phyloP scores from a whole-genome alignment of 2,329 filamentous ascomycete genomes.

The Eutypa lata region DNA sequence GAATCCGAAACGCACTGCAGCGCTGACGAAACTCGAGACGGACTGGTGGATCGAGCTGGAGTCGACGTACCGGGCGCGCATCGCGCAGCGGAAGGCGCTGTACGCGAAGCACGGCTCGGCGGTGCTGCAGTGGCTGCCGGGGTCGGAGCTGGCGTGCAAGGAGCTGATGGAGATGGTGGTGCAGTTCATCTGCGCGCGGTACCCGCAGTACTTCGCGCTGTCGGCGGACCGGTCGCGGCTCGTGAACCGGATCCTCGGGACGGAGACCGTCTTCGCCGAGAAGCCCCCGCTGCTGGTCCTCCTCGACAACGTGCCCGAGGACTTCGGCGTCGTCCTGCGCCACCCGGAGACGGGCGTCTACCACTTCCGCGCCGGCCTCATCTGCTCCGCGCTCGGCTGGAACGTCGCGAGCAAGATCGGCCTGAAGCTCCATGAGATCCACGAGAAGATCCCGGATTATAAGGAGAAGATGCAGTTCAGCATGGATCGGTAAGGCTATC shows the following conservation, averaged over 20 bases:
- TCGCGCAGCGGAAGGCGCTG: constrained; percentile 65
- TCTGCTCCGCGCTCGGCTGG: constrained; percentile 82
- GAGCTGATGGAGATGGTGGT: constrained; percentile 85
- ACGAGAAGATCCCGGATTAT: constrained; percentile 74
- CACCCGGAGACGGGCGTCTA: constrained; percentile 71
- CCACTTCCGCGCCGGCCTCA: constrained; percentile 68
- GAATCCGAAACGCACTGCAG: constrained; percentile 37
- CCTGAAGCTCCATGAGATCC: constrained; percentile 66
- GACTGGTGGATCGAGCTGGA: constrained; percentile 92
- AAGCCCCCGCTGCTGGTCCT: constrained; percentile 67
- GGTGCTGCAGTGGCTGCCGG: constrained; percentile 67
- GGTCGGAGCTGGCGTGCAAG: constrained; percentile 75
- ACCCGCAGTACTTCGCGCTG: constrained; percentile 71
- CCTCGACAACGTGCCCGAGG: constrained; percentile 77
- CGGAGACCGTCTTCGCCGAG: constrained; percentile 55
- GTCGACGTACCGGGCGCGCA: constrained; percentile 63
- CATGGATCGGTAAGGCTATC: constrained; percentile 67
- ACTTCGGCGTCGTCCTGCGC: constrained; percentile 74
- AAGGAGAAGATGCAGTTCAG: constrained; percentile 84
- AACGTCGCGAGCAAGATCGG: constrained; percentile 73
- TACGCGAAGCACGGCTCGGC: constrained; percentile 59
- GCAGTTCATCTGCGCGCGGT: constrained; percentile 75
- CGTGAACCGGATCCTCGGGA: constrained; percentile 66
- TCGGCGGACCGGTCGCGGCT: constrained; percentile 54
- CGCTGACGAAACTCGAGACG: constrained; percentile 71